phyloP scores from a whole-genome alignment of 1,284 basidiomycete genomes.

The Austropuccinia psidii region DNA sequence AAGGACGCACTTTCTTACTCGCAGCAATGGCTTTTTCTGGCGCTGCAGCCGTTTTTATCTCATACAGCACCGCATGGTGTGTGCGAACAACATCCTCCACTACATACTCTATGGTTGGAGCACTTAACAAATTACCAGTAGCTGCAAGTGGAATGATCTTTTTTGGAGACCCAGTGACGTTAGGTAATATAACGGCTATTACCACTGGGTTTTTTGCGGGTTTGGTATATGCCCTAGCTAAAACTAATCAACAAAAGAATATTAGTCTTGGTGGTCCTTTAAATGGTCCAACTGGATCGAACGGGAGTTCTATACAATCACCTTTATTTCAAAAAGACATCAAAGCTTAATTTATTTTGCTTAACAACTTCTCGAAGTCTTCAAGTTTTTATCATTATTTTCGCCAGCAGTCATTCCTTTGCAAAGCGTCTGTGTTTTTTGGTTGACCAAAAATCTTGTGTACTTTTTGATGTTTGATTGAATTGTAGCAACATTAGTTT shows the following conservation, averaged over 20 bases:
- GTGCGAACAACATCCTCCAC: conserved; percentile 92
- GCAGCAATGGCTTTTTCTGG: conserved; percentile 90
- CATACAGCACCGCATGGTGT: conserved; percentile 98
- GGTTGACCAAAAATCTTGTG: no score
- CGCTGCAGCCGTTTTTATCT: conserved; percentile 92
- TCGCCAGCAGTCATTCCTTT: no score
- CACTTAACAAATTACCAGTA: conserved; percentile 95
- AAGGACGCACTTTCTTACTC: conserved; percentile 70
- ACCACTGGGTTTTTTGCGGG: conserved; percentile 85
- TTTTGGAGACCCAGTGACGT: conserved; percentile 79
- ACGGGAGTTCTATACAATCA: background rate
- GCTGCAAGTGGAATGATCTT: conserved; percentile 94
- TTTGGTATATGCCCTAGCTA: conserved; percentile 41
- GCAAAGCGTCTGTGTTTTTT: no score
- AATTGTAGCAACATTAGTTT: no score
- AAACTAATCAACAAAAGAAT: conserved; percentile 37
- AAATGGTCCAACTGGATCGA: background rate
- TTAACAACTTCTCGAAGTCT: no score
- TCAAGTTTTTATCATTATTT: no score
- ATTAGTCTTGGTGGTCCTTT: background rate
- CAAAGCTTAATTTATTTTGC: conserved; percentile 20
- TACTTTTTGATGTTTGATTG: no score
- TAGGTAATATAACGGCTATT: conserved; percentile 81
- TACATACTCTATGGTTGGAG: conserved; percentile 98
- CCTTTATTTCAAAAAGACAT: conserved; percentile 31